A percentile compares a stretch with the other conserved stretches of the same genome.
Conservation (phyloP, 83 land plant species). For the Picea abies region DNA sequence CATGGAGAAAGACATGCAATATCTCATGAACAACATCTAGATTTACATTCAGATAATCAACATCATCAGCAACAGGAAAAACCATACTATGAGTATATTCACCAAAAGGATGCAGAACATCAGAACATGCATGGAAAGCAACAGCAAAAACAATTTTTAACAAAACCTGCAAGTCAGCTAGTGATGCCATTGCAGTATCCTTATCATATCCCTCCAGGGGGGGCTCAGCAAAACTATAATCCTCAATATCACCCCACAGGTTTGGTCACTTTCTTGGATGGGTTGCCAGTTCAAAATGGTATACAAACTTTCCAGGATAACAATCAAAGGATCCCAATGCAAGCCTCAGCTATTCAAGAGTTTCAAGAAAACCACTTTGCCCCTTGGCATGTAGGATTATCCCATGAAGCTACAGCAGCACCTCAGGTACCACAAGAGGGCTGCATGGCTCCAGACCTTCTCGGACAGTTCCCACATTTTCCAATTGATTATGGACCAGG, state of each 20-base stretch:
- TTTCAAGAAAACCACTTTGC: neutral
- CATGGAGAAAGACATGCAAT: slow-evolving; percentile 10
- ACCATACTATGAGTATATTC: neutral
- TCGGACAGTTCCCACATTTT: slow-evolving; percentile 4
- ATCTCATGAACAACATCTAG: slow-evolving; percentile 7
- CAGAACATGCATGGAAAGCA: slow-evolving; percentile 2
- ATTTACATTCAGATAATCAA: neutral
- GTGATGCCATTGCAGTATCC: slow-evolving; percentile 34
- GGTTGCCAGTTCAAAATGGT: slow-evolving; percentile 1
- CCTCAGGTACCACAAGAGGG: slow-evolving; percentile 1
- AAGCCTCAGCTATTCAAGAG: slow-evolving; percentile 7
- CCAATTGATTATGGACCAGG: neutral
- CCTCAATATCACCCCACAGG: neutral
- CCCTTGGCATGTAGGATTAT: neutral
- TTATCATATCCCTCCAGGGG: slow-evolving; percentile 26
- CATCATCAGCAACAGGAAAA: neutral
- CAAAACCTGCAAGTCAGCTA: slow-evolving; percentile 25
- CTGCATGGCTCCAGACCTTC: neutral
- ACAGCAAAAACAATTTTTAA: neutral
- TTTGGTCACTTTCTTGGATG: neutral
- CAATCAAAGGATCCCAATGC: slow-evolving; percentile 10
- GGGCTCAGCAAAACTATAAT: slow-evolving; percentile 27
- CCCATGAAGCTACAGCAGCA: slow-evolving; percentile 2
- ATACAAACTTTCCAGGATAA: slow-evolving; percentile 6
- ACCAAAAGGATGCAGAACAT: slow-evolving; percentile 10